Conservation (phyloP, 345 rosid genomes). For the Melaleuca alternifolia region DNA sequence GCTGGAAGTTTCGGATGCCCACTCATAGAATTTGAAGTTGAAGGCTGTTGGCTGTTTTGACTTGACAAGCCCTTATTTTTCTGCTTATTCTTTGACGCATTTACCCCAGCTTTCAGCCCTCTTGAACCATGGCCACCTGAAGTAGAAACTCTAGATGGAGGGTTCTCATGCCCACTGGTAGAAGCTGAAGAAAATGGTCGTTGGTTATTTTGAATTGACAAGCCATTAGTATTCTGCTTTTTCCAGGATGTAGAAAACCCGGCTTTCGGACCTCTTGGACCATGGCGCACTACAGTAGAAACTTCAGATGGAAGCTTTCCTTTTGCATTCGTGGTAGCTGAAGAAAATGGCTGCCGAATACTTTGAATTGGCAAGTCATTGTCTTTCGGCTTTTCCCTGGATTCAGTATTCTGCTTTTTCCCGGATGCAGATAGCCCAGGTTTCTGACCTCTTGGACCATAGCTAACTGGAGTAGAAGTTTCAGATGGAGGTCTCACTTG, state of each 20-base stretch:
- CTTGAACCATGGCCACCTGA: background rate
- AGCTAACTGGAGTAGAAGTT: background rate
- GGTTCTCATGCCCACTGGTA: background rate
- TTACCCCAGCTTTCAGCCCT: background rate
- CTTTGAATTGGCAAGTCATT: background rate
- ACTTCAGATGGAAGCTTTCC: background rate
- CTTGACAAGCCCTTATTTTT: background rate
- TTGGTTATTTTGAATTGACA: background rate
- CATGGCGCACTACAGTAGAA: background rate
- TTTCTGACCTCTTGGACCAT: background rate
- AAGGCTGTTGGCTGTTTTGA: background rate
- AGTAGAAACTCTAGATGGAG: background rate
- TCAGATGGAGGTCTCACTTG: background rate
- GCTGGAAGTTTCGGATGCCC: background rate
- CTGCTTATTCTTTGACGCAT: background rate
- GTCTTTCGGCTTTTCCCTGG: background rate
- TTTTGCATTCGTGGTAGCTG: background rate
- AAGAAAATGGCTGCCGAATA: background rate
- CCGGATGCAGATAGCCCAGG: background rate
- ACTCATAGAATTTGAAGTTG: background rate
- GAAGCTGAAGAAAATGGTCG: background rate
- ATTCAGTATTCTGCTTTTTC: background rate
- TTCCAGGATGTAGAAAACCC: background rate
- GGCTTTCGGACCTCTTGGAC: background rate
- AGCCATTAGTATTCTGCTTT: background rate